These are phyloP conservation scores for Picochlorum sp. DNA, from an alignment of 139 green algal species.

Conservation along the genomic window DNA sequence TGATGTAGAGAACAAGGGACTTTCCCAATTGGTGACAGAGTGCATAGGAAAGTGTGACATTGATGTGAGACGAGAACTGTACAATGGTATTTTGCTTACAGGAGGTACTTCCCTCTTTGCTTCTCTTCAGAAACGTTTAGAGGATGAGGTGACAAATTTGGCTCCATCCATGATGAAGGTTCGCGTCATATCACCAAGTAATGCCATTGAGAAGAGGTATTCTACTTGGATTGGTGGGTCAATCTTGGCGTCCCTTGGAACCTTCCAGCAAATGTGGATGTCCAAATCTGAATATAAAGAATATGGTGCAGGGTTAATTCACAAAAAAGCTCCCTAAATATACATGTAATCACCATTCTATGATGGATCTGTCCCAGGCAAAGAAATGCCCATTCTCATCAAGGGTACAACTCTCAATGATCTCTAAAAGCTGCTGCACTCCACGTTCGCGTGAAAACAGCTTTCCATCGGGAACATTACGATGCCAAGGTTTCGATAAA, in stretches of 20 bases:
- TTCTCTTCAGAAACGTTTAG: conserved; percentile 67
- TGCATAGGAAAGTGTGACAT: conserved; percentile 72
- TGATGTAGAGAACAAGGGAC: conserved; percentile 6
- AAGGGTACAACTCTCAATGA: conserved; percentile 44
- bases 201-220: conserved; percentile 73
- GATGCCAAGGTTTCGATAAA: conserved; percentile 63
- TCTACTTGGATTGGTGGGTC: conserved; percentile 82
- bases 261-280: conserved; percentile 98
- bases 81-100: conserved; percentile 60
- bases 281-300: conserved; percentile 86
- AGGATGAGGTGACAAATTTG: conserved; percentile 56
- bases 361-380: conserved; percentile 58
- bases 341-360: conserved; percentile 48
- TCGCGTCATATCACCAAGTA: conserved; percentile 67
- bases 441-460: conserved; percentile 56
- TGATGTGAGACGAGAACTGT: conserved; percentile 81
- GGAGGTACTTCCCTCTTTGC: conserved; percentile 61
- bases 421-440: conserved; percentile 54
- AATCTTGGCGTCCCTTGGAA: conserved; percentile 86
- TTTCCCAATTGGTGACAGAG: conserved; percentile 54
- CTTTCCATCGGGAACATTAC: conserved; percentile 63
- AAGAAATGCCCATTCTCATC: conserved; percentile 52
- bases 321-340: conserved; percentile 69
- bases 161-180: conserved; percentile 48
- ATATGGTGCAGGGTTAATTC: conserved; percentile 78